Evolutionary conservation across 208 protist genomes (phyloP), one percentile per base, ranked within the genome.

Genomic region (Acanthamoeba castellanii): DNA sequence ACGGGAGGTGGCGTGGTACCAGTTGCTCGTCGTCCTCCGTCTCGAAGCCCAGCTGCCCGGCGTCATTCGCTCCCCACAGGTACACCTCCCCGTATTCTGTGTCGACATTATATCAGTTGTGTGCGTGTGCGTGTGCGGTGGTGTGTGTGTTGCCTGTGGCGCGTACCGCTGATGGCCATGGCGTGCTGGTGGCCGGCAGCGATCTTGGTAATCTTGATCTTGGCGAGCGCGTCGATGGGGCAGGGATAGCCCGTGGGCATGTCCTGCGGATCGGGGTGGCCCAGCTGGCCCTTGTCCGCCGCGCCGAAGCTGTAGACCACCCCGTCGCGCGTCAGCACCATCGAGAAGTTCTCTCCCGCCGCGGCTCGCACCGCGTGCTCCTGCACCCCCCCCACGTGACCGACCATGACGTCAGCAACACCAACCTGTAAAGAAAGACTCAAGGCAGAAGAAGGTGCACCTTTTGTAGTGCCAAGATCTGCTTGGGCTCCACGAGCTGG

Each of bases 81-180:
- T 87, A 94, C 18, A 94, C 27, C 70, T 94, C 91, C 27, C 91
- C 91, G n/a, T 64, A 64, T n/a, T 94, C 91, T 85, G 91, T 34
- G 18, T 18, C 20, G 18, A 32, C 68, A 30, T 7, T 30, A 20
- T 11, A 59, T 52, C 76, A 85, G n/a, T 50, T 50, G 32, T 30
- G 74, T n/a, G 34, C 32, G 18, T 59, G 34, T 32, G 34, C 14
- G n/a, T 55, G 50, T 55, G 50, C 16, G 50, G 9, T 11, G 9
- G 50, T 55, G 50, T 55, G 50, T 8, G 50, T 55, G 50, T 55
- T 85, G 25, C 9, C 2, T 20, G 61, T 25, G 5, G 50, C 78
- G 32, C 42, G 20, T 59, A 94, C 91, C 91, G 20, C 32, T 87
- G 42, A 94, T 81, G 52, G 91, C 91, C 70, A 94, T 94, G 47